Evolutionary conservation across 805 yeast species (phyloP), one percentile per base, ranked within the genome.

Genomic region (Wickerhamomyces xylosicus): DNA sequence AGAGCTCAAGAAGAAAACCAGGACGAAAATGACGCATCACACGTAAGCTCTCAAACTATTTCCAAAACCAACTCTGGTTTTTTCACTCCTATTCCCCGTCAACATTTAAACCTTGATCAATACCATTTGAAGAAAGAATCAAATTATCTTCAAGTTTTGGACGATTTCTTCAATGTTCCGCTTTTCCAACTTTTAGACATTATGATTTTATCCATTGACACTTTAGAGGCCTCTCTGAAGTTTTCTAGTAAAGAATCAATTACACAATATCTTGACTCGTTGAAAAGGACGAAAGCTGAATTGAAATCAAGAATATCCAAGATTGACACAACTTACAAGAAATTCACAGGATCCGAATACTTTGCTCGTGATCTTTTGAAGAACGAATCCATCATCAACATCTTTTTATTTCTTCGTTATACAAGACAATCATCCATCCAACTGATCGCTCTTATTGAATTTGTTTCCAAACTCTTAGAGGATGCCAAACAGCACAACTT

Each of bases 321-420:
- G 5, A 31, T 66, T 13, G 71, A 66, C 42, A 35, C 46, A 3
- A 45, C 61, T 2, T 66, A 66, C 39, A 60, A 52, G 35, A 46
- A 46, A 3, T 66, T 66, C 41, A 58, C 64, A 2, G 56, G 53
- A 37, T 53, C 68, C 1, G 56, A 57, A 9, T 49, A 57, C 39
- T 66, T 63, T 38, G 46, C 58, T 18, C 53, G 59, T 32, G 67
- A 61, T 4, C 44, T 66, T 13, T 40, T 64, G 15, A 47, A 48
- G 3, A 61, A 62, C 39, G 59, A 59, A 20, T 58, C 61, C 5
- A 56, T 61, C 17, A 61, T 62, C 25, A 58, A 63, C 35, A 58
- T 64, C 18, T 63, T 69, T 43, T 45, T 69, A 14, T 62, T 63
- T 36, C 40, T 69, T 4, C 54, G 69, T 42, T 67, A 66, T 37